These are phyloP conservation scores for Fraxinus quadrangulata DNA, from an alignment of 257 asterid genomes.

Conservation along the genomic window DNA sequence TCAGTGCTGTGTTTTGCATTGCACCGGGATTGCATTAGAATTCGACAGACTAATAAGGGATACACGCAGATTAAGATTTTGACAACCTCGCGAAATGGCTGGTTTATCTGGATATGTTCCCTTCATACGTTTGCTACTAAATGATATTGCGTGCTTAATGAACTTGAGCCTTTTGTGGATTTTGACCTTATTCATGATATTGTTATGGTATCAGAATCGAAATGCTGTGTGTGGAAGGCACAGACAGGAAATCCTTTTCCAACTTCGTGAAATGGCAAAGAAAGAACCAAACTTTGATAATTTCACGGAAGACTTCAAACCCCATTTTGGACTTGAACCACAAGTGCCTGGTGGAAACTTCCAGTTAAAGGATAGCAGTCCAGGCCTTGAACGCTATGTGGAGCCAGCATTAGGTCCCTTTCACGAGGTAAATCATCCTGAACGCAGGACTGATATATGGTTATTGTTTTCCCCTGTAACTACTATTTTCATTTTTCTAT, in stretches of 20 bases:
- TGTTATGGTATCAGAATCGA: slow-evolving; percentile 64
- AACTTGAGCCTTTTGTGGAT: background rate
- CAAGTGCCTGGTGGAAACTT: slow-evolving; percentile 35
- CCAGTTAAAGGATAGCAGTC: slow-evolving; percentile 33
- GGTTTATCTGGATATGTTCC: background rate
- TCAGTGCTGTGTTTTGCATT: background rate
- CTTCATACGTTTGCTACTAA: background rate
- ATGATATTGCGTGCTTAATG: background rate
- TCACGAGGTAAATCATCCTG: slow-evolving; percentile 46
- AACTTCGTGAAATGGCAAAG: slow-evolving; percentile 71
- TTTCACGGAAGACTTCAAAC: slow-evolving; percentile 46
- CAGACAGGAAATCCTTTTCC: slow-evolving; percentile 76
- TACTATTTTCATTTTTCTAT: too few relatives aligned
- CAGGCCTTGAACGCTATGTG: slow-evolving; percentile 27
- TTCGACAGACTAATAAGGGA: background rate
- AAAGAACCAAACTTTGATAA: slow-evolving; percentile 57
- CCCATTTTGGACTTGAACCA: slow-evolving; percentile 33
- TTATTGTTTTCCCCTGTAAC: background rate
- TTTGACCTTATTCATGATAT: slow-evolving; percentile 20
- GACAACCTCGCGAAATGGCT: background rate
- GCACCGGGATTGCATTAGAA: background rate
- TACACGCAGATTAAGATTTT: background rate
- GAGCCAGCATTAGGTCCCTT: slow-evolving; percentile 44
- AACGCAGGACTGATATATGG: background rate
- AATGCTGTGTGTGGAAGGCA: slow-evolving; percentile 80